Conservation (phyloP, 192 early-diverging fungal genomes). For the Backusella circina region DNA sequence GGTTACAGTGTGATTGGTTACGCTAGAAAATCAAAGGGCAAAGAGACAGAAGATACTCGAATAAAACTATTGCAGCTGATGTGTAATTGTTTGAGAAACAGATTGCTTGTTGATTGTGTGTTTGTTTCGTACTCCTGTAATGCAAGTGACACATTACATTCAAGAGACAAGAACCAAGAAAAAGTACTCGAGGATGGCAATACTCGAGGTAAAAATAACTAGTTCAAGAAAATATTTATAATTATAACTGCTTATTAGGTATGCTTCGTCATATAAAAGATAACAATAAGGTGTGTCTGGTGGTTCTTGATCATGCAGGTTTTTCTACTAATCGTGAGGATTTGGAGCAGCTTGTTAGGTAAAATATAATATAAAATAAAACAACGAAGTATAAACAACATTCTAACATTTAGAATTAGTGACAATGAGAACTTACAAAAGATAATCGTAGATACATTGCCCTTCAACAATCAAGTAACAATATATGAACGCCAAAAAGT, state of each 20-base stretch:
- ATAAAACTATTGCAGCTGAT: conserved; percentile 8
- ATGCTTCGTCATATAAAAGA: conserved; percentile 8
- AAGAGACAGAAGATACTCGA: conserved; percentile 9
- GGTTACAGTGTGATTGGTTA: conserved; percentile 14
- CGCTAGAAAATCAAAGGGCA: conserved; percentile 6
- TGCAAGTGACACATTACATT: not conserved
- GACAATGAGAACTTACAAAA: conserved; percentile 15
- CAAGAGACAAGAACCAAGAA: conserved; percentile 2
- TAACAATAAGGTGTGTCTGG: conserved; percentile 4
- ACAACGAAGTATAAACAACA: not conserved
- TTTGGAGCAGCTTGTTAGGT: conserved; percentile 11
- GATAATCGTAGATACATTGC: conserved; percentile 14
- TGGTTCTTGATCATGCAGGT: conserved; percentile 17
- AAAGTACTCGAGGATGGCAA: conserved; percentile 14
- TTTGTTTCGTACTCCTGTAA: conserved; percentile 11
- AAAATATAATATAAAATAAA: conserved; percentile 8
- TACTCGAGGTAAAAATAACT: conserved; percentile 11
- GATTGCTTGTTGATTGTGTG: conserved; percentile 14
- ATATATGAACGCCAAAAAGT: conserved; percentile 9
- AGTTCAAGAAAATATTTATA: not conserved
- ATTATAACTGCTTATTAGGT: not conserved
- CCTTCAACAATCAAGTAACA: conserved; percentile 7
- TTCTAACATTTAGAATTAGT: conserved; percentile 9
- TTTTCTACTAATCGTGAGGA: conserved; percentile 16
- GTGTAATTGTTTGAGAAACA: conserved; percentile 11